Evolutionary conservation across 495 filamentous ascomycete species (phyloP).

Genomic region (Hypoxylon fuscum): DNA sequence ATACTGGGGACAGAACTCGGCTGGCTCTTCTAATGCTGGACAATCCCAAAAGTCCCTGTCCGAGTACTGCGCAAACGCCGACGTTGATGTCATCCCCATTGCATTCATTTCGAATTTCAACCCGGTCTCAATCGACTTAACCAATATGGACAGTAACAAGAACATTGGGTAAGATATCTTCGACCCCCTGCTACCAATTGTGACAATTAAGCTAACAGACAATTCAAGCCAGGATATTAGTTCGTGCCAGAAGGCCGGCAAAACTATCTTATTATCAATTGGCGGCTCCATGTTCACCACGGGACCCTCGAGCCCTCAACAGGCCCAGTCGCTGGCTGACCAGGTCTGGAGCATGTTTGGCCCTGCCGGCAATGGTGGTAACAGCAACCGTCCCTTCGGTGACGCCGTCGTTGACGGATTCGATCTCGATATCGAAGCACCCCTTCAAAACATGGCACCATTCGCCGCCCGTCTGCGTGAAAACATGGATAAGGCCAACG

Average conservation of each 20-base stretch:
- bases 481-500: constrained; percentile 56
- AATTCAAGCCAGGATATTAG: constrained; percentile 56
- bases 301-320: constrained; percentile 56
- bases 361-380: constrained; percentile 40
- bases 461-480: constrained; percentile 65
- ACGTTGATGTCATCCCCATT: constrained; percentile 62
- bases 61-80: constrained; percentile 36
- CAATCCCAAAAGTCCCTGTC: constrained; percentile 28
- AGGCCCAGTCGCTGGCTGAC: constrained; percentile 63
- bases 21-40: constrained; percentile 4
- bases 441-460: constrained; percentile 54
- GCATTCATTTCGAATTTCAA: constrained; percentile 66
- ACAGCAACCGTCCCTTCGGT: constrained; percentile 60
- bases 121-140: constrained; percentile 63
- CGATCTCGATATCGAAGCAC: constrained; percentile 57
- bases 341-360: constrained; percentile 73
- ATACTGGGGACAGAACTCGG: constrained; percentile 63
- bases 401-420: constrained; percentile 64
- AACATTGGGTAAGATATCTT: constrained; percentile 38
- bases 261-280: constrained; percentile 70
- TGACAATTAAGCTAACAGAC: neutral
- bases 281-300: constrained; percentile 61
- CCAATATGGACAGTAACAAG: constrained; percentile 64
- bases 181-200: neutral
- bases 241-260: constrained; percentile 66